Conservation (phyloP, 2,329 filamentous ascomycete genomes). For the Pseudocercospora fijiensis region DNA sequence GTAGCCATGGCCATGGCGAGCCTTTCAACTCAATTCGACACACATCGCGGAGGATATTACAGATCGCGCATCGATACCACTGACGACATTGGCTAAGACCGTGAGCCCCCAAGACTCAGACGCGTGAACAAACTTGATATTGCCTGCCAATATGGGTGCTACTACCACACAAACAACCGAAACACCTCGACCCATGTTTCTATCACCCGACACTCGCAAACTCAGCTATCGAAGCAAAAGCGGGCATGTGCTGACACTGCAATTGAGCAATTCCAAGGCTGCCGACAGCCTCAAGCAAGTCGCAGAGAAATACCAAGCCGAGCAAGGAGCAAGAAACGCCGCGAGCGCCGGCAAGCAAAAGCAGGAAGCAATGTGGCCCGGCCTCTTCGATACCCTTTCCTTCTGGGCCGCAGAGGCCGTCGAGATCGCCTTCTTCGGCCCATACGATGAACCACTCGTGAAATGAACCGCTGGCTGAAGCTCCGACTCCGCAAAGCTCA, state of each 20-base stretch:
- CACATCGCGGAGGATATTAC: neutral
- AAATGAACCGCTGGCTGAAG: constrained; percentile 9
- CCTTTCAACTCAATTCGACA: neutral
- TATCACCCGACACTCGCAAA: constrained; percentile 22
- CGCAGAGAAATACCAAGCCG: constrained; percentile 16
- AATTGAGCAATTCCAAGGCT: constrained; percentile 26
- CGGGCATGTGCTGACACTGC: constrained; percentile 25
- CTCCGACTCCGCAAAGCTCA: neutral
- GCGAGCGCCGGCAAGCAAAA: constrained; percentile 7
- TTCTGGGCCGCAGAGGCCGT: constrained; percentile 27
- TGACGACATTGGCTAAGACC: neutral
- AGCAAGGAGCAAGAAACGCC: neutral
- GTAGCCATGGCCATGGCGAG: neutral
- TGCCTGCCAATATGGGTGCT: constrained; percentile 18
- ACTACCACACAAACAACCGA: constrained; percentile 13
- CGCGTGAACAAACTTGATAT: neutral
- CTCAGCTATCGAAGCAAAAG: constrained; percentile 27
- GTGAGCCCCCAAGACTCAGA: neutral
- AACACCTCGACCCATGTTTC: constrained; percentile 19
- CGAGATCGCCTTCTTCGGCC: constrained; percentile 27
- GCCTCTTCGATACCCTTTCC: constrained; percentile 26
- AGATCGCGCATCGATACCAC: neutral
- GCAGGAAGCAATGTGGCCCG: constrained; percentile 18
- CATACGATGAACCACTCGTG: constrained; percentile 25
- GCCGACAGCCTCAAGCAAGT: constrained; percentile 19